Base-by-base conservation (phyloP, 2,329 filamentous ascomycete species). In the Cercospora brassicicola region DNA sequence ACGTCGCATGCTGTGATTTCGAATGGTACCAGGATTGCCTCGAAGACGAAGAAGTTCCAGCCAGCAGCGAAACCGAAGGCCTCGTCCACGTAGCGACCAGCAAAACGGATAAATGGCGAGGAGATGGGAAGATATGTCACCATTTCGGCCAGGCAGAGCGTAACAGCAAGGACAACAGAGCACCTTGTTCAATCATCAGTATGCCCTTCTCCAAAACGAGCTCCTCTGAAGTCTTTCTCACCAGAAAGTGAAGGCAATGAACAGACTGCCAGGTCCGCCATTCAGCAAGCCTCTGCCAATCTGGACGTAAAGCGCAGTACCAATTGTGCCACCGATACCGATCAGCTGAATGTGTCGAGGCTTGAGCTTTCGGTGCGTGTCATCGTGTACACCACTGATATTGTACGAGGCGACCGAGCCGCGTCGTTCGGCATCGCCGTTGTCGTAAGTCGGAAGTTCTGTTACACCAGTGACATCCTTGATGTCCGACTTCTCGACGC, bases 51-150 rank as follows among this genome's bases (percentile, higher is more conserved):
- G 69, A 76, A 76, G 62, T 76, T 76, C 70, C 72, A 76, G 5
- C 73, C 73, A 36, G 73, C 73, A 31, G 74, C 74, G 18, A 73
- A 89, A 79, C 70, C 83, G 67, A 93, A 90, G 2, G 90, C 89
- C 71, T 92, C 89, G 72, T 93, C 90, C 31, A 93, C 90, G 72
- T 88, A 93, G 57, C 89, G 86, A 13, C 90, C 90, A 3, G 91
- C 91, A 74, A 93, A 92, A 28, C 89, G 88, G 75, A 93, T 91
- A 77, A 94, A 93, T 0, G 90, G 90, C 48, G 90, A 92, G 0
- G 90, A 91, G 64, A 93, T 91, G 7, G 91, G 91, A 2, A 92
- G 81, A 71, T 90, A 92, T 0, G 89, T 91, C 7, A 91, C 90
- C 90, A 93, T 92, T 77, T 93, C 91, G 11, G 89, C 89, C 81